Base-by-base conservation (phyloP, 78 protist species). In the Dictyostelium intermedium region DNA sequence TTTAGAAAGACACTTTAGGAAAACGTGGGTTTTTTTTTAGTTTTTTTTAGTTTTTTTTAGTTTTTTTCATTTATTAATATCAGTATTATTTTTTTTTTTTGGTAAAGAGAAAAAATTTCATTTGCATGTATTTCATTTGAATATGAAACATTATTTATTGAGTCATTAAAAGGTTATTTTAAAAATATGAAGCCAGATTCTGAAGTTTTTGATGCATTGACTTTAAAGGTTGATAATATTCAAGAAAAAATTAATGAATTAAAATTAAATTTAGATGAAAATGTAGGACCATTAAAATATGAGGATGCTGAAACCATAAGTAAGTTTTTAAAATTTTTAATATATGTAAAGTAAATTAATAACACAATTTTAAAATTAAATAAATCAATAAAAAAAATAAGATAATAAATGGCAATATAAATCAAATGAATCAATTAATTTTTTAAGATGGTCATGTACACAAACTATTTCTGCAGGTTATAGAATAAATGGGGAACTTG, bases 351-450 rank as follows among this genome's bases (percentile, higher is more conserved):
- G 13, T 69, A 7, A 53, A 16, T 53, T 53, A 53, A 7, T 53
- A 53, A 53, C n/a, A n/a, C n/a, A 16, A 53, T 7, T 53, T 16
- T 53, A 16, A 7, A 66, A n/a, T 27, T 66, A n/a, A 66, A 66
- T 27, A 9, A 27, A 60, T 60, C 0, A 27, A 27, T 66, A 27
- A 34, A 39, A 5, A 35, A 23, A 37, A n/a, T n/a, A 11, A 76
- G 82, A 77, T 41, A 47, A n/a, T 11, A 77, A 34, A 77, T 77
- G 82, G 82, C 34, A 35, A 77, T 77, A 77, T 41, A 77, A 43
- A 77, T 35, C 63, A 77, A 34, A 77, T n/a, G 82, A 77, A 43
- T 41, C 63, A 41, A n/a, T 77, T 39, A 43, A 35, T 23, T 77
- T 77, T 20, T n/a, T 77, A n/a, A 35, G 60, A 77, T 77, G 34